Evolutionary conservation across 768 basidiomycete species (phyloP), one percentile per base, ranked within the genome.

Genomic region (Boletus edulis): DNA sequence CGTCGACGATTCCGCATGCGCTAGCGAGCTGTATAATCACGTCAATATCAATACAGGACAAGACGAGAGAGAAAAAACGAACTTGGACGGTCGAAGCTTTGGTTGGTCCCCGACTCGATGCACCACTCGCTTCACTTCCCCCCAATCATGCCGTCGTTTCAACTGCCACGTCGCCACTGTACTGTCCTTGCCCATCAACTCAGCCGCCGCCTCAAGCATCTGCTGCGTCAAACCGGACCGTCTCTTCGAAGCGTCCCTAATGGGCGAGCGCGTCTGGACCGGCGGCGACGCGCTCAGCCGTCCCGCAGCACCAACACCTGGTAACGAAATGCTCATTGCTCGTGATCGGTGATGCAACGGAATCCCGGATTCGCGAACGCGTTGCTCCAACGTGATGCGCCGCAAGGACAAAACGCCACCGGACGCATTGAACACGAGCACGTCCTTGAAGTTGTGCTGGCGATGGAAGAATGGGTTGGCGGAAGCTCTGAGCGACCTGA

Each of bases 341-440:
- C 62, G 71, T 41, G 55, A 57, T 73, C 50, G 56, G 71, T 10
- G 55, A 51, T 45, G 62, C 64, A 57, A 68, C 45, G 52, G 59
- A 11, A 70, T 67, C 3, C 62, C 61, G 0, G 45, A 55, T 44
- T 68, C 68, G 10, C 54, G 60, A 40, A 60, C 38, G 13, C 64
- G 67, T 46, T 62, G 68, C 35, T 85, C 81, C 5, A 86, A 52
- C 3, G 71, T 68, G 45, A 89, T 67, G 2, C 87, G 72, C 24
- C 83, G 75, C 43, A 89, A 70, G 0, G 81, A 79, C 20, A 90
- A 73, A 4, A 77, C 70, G 0, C 81, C 80, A 39, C 82, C 80
- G 1, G 67, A 68, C 0, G 85, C 81, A 62, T 90, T 85, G 61
- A 91, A 89, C 3, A 89, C 61, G 17, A 90, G 76, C 4, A 89